phyloP scores from a whole-genome alignment of 148 eudicot genomes.

The Dianthus caryophyllus region DNA sequence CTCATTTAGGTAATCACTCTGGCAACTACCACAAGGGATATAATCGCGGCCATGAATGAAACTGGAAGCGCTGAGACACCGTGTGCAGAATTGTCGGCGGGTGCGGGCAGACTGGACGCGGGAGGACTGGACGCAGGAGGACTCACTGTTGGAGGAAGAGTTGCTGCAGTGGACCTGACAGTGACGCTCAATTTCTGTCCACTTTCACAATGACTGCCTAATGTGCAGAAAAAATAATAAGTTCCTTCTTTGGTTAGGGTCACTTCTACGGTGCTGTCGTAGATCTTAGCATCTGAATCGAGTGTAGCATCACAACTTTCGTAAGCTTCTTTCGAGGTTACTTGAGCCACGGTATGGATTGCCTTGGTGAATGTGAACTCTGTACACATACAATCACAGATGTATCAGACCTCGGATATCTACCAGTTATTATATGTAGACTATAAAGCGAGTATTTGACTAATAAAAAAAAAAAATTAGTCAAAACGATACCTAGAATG shows the following conservation, averaged over 20 bases:
- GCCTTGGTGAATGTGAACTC: background rate
- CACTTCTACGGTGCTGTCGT: conserved; percentile 29
- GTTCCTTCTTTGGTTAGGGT: conserved; percentile 29
- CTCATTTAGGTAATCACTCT: background rate
- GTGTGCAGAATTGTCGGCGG: background rate
- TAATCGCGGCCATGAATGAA: background rate
- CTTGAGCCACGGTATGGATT: conserved; percentile 16
- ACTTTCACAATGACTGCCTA: conserved; percentile 26
- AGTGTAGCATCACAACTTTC: conserved; percentile 11
- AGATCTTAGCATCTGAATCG: background rate
- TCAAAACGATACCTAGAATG: conserved; percentile 15
- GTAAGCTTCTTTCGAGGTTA: conserved; percentile 7
- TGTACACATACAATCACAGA: background rate
- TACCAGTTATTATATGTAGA: too few species aligned
- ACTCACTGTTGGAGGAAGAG: background rate
- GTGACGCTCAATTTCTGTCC: conserved; percentile 48
- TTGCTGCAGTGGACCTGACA: conserved; percentile 19
- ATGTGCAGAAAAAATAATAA: conserved; percentile 39
- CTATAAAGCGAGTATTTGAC: too few species aligned
- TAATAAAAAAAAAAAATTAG: background rate
- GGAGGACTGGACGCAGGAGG: background rate
- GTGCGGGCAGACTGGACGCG: background rate
- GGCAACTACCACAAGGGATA: background rate
- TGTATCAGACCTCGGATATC: too few species aligned
- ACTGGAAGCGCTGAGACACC: conserved; percentile 1